Conservation (phyloP, 2,329 filamentous ascomycete genomes). For the Sporothrix euskadiensis region DNA sequence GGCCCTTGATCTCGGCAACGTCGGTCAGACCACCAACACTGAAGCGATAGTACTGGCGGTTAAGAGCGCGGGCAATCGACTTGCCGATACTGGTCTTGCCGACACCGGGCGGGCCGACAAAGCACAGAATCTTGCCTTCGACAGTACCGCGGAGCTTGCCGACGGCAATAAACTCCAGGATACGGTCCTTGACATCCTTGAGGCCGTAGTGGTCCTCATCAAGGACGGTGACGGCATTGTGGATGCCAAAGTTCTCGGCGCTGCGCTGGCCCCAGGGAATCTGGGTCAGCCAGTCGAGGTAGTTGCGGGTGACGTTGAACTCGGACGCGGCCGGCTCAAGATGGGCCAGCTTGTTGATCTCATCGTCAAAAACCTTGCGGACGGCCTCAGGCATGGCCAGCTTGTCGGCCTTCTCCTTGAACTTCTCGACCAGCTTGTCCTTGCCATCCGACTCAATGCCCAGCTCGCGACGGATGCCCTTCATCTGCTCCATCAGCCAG, state of each 20-base stretch:
- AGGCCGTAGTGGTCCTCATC: constrained; percentile 96
- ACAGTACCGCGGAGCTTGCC: constrained; percentile 96
- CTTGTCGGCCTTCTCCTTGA: constrained; percentile 91
- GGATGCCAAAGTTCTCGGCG: constrained; percentile 93
- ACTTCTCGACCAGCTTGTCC: constrained; percentile 95
- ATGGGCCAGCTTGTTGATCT: constrained; percentile 94
- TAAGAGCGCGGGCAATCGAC: constrained; percentile 90
- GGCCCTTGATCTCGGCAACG: constrained; percentile 98
- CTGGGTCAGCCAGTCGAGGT: constrained; percentile 97
- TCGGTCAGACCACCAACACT: constrained; percentile 96
- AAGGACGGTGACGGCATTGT: constrained; percentile 83
- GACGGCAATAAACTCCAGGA: constrained; percentile 96
- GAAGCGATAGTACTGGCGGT: constrained; percentile 97
- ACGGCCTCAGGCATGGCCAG: constrained; percentile 96
- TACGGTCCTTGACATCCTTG: constrained; percentile 98
- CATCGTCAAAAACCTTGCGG: constrained; percentile 96
- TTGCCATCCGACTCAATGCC: constrained; percentile 98
- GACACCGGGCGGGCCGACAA: constrained; percentile 94
- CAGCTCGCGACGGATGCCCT: constrained; percentile 91
- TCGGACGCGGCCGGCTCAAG: constrained; percentile 94
- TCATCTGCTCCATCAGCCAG: constrained; percentile 99
- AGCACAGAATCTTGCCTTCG: constrained; percentile 96
- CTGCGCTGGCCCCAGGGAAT: constrained; percentile 96
- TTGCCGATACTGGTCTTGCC: constrained; percentile 99
- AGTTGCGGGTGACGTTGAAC: constrained; percentile 98